These are phyloP conservation scores for Carex cristatella DNA, from an alignment of 176 grass and related monocot genomes.

Conservation along the genomic window DNA sequence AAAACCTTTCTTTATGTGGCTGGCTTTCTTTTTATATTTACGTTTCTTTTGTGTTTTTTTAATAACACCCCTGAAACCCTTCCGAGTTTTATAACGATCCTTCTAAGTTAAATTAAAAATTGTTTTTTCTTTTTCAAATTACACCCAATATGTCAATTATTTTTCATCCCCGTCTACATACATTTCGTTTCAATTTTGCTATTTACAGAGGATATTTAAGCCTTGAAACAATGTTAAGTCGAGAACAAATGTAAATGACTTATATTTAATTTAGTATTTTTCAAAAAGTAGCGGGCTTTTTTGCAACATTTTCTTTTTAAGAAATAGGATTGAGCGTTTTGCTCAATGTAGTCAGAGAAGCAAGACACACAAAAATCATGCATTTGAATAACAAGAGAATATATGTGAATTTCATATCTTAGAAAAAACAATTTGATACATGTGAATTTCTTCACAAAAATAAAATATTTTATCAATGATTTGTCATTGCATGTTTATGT, in stretches of 20 bases:
- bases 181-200: neutral
- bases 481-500: neutral
- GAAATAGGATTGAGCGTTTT: neutral
- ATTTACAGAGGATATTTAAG: neutral
- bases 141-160: neutral
- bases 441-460: neutral
- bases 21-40: conserved; percentile 1
- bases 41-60: neutral
- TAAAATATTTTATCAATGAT: neutral
- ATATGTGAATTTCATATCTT: no score
- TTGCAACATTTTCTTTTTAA: neutral
- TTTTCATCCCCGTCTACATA: neutral
- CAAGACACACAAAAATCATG: no score
- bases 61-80: neutral
- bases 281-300: neutral
- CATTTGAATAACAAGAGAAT: neutral
- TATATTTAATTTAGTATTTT: no score
- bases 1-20: neutral
- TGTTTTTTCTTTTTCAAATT: neutral
- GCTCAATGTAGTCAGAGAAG: no score
- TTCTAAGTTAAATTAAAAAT: neutral
- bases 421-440: neutral
- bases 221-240: neutral
- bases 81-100: neutral
- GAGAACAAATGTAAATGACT: neutral